phyloP scores from a whole-genome alignment of 2,329 filamentous ascomycete genomes.

The Penicillium vulpinum region DNA sequence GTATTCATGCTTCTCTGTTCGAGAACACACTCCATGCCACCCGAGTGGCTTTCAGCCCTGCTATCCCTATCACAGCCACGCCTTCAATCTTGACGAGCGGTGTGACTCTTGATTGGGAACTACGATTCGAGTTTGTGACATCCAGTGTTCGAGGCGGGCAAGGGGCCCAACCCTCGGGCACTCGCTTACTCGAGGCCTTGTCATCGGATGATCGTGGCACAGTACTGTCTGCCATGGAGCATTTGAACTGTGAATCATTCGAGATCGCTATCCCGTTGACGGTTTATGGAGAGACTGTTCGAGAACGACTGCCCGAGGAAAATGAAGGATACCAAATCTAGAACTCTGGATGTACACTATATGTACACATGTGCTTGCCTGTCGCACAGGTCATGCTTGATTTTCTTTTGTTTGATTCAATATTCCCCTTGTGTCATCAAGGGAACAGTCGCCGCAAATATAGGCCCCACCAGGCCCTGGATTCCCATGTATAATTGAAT shows the following conservation, averaged over 20 bases:
- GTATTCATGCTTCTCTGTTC: constrained; percentile 72
- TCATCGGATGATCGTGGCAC: constrained; percentile 76
- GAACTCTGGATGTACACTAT: constrained; percentile 1
- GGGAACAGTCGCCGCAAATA: not conserved
- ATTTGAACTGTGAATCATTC: constrained; percentile 81
- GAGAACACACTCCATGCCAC: constrained; percentile 82
- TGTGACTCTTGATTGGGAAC: constrained; percentile 81
- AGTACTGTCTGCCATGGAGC: constrained; percentile 75
- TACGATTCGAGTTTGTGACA: constrained; percentile 90
- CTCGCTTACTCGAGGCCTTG: constrained; percentile 72
- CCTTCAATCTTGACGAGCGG: constrained; percentile 92
- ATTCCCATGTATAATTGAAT: constrained; percentile 5
- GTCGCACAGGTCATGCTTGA: constrained; percentile 5
- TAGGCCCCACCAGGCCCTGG: not conserved
- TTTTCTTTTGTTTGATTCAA: constrained; percentile 14
- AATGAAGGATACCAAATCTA: constrained; percentile 44
- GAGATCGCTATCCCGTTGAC: constrained; percentile 82
- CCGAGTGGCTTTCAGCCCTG: constrained; percentile 75
- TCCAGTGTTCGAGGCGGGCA: constrained; percentile 52
- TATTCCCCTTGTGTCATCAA: constrained; percentile 13
- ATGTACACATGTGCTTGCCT: constrained; percentile 1
- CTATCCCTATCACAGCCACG: constrained; percentile 79
- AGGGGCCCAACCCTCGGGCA: constrained; percentile 39
- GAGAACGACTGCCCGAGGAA: constrained; percentile 43
- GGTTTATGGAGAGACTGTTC: constrained; percentile 66